These are phyloP conservation scores for Phaffia tasmanica DNA, from an alignment of 768 basidiomycete species.

Conservation along the genomic window DNA sequence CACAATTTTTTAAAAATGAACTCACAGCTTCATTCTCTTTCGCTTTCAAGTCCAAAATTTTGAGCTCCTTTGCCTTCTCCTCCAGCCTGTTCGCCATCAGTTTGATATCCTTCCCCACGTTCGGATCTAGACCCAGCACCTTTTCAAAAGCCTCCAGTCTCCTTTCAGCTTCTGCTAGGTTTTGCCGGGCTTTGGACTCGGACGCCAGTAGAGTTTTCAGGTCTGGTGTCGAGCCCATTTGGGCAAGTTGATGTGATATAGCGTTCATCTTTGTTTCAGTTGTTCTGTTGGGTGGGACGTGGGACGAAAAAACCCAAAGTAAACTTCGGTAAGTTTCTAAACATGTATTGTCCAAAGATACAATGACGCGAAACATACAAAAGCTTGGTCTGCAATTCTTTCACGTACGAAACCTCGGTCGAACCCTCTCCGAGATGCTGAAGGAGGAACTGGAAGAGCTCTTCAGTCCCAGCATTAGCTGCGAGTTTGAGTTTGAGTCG, in stretches of 20 bases:
- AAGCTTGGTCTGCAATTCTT: conserved; percentile 50
- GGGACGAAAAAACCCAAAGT: not conserved
- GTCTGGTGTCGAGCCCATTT: conserved; percentile 1
- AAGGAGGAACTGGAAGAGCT: conserved; percentile 61
- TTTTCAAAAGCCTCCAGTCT: conserved; percentile 46
- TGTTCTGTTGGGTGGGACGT: not conserved
- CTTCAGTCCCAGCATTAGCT: conserved; percentile 52
- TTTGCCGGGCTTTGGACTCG: conserved; percentile 20
- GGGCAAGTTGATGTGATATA: conserved; percentile 25
- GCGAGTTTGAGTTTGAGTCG: conserved; percentile 68
- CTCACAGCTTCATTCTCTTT: conserved; percentile 56
- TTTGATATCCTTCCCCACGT: conserved; percentile 47
- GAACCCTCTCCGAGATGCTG: conserved; percentile 42
- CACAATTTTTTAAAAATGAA: conserved; percentile 9
- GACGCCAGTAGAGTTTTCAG: not conserved
- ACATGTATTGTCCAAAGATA: not conserved
- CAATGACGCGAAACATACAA: conserved; percentile 42
- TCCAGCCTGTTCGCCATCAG: conserved; percentile 49
- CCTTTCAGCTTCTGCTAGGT: conserved; percentile 23
- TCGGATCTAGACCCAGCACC: conserved; percentile 48
- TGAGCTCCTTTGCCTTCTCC: conserved; percentile 58
- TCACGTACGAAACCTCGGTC: conserved; percentile 37
- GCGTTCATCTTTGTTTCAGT: conserved; percentile 26
- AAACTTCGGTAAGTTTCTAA: not conserved
- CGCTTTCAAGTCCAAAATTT: conserved; percentile 51